Base-by-base conservation (phyloP, 23 red algal genomes). In the Chondrus crispus region DNA sequence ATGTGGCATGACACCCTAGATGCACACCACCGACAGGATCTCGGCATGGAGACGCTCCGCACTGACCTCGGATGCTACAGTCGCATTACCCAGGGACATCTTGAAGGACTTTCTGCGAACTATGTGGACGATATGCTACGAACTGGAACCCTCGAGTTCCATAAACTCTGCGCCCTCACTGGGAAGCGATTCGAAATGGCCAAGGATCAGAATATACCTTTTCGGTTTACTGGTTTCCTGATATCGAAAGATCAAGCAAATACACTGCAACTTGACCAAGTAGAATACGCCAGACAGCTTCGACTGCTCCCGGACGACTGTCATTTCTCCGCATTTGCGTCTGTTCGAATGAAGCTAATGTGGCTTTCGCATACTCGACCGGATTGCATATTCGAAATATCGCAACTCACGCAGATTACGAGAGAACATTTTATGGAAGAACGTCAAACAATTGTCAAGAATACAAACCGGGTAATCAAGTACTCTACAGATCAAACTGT, bases 121-220 rank as follows among this genome's bases (percentile, higher is more conserved):
- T 76, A 76, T 76, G 6, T 76, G 30, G 71, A 76, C 5, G 71
- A 76, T 38, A 76, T 76, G 37, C 71, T 76, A 48, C 71, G 71
- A 26, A 5, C 71, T 24, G 6, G 71, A 37, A 24, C 24, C 6
- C 71, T 37, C 19, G 30, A 76, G 28, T 76, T 76, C 71, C 39
- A 38, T 40, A 76, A 76, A 7, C 26, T 46, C 44, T 24, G 30
- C 39, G 39, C 24, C 37, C 28, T 4, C 28, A 76, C 71, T 38
- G 4, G 4, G 37, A 24, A 76, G 11, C 33, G 39, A 38, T 38
- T 76, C 39, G 5, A 76, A 5, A 76, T 76, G 71, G 71, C 28
- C 43, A 38, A 42, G 43, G 39, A 76, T 5, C 7, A 43, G 37
- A 30, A 4, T 19, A 32, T 32, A 64, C 5, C 58, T 9, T 64